Evolutionary conservation across 2,329 filamentous ascomycete species (phyloP), one percentile per base, ranked within the genome.

Genomic region (Pestalotiopsis sp.): DNA sequence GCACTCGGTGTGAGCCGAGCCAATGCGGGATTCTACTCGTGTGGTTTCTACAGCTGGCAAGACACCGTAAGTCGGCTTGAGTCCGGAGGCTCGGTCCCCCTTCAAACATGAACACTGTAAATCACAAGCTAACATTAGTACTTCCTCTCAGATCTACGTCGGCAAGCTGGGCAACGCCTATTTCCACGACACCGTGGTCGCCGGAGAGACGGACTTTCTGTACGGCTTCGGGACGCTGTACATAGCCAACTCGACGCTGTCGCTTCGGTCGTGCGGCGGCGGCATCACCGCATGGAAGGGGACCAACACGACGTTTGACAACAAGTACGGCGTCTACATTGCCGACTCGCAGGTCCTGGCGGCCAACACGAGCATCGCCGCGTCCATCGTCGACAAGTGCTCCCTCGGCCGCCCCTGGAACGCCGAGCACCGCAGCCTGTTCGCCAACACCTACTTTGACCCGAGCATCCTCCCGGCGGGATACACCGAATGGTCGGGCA

Each of bases 241-340:
- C 83, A 82, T 91, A 58, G 83, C 88, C 67, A 80, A 83, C 3
- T 88, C 85, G 1, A 80, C 81, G 0, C 78, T 92, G 2, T 80
- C 82, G 0, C 82, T 92, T 12, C 86, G 90, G 11, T 82, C 79
- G 72, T 92, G 90, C 72, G 88, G 89, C 4, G 90, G 90, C n/a
- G 90, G 90, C 14, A 88, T 92, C 67, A 91, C 89, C 0, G 90
- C 90, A 0, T 92, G 90, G 90, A 92, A 92, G 74, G 89, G 82
- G 3, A 78, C 86, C 0, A 91, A 91, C 77, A 92, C 89, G 0
- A 91, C 89, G 0, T 91, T 89, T 66, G 76, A 78, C 6, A 92
- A 92, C 79, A 90, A 89, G 73, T 92, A 91, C 76, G 90, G 90
- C 7, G 86, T 89, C 1, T 92, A 92, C 76, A 86, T 92, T 69